Conservation (phyloP, 495 filamentous ascomycete species). For the Annulohypoxylon nitens region DNA sequence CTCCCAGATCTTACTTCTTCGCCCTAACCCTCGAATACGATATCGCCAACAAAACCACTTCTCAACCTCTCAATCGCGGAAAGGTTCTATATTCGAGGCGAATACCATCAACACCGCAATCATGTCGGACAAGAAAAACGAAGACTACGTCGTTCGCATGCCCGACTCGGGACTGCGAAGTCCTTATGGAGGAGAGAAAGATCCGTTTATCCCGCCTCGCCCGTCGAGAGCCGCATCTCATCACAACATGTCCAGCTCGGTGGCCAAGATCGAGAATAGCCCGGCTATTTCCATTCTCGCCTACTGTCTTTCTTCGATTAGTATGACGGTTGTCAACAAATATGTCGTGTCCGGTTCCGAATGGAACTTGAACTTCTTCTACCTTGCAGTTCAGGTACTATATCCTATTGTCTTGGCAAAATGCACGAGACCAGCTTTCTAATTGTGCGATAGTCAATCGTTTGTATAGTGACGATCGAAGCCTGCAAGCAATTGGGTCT, state of each 20-base stretch:
- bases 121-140: slow-evolving; percentile 83
- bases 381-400: slow-evolving; percentile 90
- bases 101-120: slow-evolving; percentile 55
- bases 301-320: slow-evolving; percentile 94
- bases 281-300: slow-evolving; percentile 84
- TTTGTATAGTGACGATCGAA: slow-evolving; percentile 91
- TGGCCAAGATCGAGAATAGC: slow-evolving; percentile 72
- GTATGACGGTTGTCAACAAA: slow-evolving; percentile 99
- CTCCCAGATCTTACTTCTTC: slow-evolving; percentile 26
- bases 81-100: slow-evolving; percentile 69
- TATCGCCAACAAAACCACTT: slow-evolving; percentile 33
- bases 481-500: slow-evolving; percentile 83
- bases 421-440: slow-evolving; percentile 31
- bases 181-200: slow-evolving; percentile 68
- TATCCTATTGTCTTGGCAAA: slow-evolving; percentile 1
- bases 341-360: slow-evolving; percentile 90
- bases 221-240: slow-evolving; percentile 44
- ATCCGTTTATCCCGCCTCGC: slow-evolving; percentile 57
- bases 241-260: slow-evolving; percentile 30
- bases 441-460: slow-evolving; percentile 73
- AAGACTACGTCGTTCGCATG: slow-evolving; percentile 82
- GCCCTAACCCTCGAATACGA: slow-evolving; percentile 47
- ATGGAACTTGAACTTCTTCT: slow-evolving; percentile 98
- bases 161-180: slow-evolving; percentile 59
- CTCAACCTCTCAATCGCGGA: slow-evolving; percentile 7